Evolutionary conservation across 1,284 basidiomycete species (phyloP).

Genomic region (Ceratobasidium papillatum): DNA sequence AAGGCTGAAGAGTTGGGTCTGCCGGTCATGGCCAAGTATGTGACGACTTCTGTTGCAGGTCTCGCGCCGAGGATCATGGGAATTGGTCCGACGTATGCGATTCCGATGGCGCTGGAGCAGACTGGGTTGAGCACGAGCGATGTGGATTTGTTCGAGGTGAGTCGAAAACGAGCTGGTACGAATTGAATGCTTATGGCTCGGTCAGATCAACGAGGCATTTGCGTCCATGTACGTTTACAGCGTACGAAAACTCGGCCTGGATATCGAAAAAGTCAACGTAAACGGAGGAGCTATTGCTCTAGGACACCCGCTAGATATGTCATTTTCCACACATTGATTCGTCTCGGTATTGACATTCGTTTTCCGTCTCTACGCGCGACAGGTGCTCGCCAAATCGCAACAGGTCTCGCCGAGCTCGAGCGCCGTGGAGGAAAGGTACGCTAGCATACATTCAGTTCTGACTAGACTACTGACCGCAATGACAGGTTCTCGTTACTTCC

Average conservation of each 20-base stretch:
- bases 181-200: not conserved
- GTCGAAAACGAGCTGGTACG: conserved; percentile 31
- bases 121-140: conserved; percentile 73
- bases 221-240: conserved; percentile 89
- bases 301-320: conserved; percentile 86
- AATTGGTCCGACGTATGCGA: conserved; percentile 77
- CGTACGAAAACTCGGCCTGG: conserved; percentile 75
- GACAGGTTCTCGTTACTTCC: conserved; percentile 58
- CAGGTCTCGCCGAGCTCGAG: conserved; percentile 83
- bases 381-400: conserved; percentile 87
- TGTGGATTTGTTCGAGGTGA: conserved; percentile 82
- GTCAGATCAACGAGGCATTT: conserved; percentile 90
- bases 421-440: conserved; percentile 79
- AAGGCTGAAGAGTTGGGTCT: conserved; percentile 84
- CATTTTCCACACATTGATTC: conserved; percentile 20
- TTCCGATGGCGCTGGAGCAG: conserved; percentile 71
- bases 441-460: not conserved
- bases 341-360: conserved; percentile 43
- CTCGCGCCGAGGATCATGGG: conserved; percentile 86
- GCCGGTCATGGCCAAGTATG: conserved; percentile 78
- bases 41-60: conserved; percentile 77
- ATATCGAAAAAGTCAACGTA: conserved; percentile 80
- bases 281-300: conserved; percentile 91
- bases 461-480: not conserved
- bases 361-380: conserved; percentile 69